Base-by-base conservation (phyloP, 768 basidiomycete species). In the Naganishia kalamii region DNA sequence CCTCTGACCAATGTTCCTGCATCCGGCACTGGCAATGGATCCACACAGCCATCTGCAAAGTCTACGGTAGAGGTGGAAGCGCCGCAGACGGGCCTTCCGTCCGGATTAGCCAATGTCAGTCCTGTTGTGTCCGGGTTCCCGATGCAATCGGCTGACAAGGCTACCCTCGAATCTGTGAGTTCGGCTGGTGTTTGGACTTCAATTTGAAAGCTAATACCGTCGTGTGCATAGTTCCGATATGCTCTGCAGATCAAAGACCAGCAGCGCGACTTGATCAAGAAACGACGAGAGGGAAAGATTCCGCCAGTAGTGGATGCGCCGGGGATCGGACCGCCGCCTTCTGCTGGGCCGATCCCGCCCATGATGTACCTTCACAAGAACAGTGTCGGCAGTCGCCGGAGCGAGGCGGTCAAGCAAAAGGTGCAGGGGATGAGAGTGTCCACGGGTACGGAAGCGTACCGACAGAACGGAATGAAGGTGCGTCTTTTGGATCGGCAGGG, bases 111-210 rank as follows among this genome's bases (percentile, higher is more conserved):
- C 21, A 57, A 35, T 32, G 66, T 67, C 32, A 67, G 66, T 51
- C 66, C 66, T 4, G 66, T 68, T 25, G 62, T 68, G 21, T 54
- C 66, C 35, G 66, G 66, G 19, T 68, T 68, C 52, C 66, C 66
- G 13, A 46, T 68, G 23, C 62, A 68, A 33, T 46, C 47, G 25
- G 66, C 66, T 8, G 66, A 68, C 46, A 41, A 68, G 40, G 54
- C 48, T n/a, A 68, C 66, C 10, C 61, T 63, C 10, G 54, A 68
- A n/a, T 57, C 61, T 19, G 66, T 67, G 46, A 54, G 66, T 66
- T 6, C 37, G 37, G 8, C 17, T 40, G 37, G 7, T 40, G 37
- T 40, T 7, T 40, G 37, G 7, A 17, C 37, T 40, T 40, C 43
- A n/a, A n/a, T n/a, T n/a, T n/a, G n/a, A n/a, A n/a, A n/a, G n/a